A percentile compares a stretch with the other conserved stretches of the same genome.
Conservation (phyloP, 2,329 filamentous ascomycete genomes). For the Fusarium piperis region DNA sequence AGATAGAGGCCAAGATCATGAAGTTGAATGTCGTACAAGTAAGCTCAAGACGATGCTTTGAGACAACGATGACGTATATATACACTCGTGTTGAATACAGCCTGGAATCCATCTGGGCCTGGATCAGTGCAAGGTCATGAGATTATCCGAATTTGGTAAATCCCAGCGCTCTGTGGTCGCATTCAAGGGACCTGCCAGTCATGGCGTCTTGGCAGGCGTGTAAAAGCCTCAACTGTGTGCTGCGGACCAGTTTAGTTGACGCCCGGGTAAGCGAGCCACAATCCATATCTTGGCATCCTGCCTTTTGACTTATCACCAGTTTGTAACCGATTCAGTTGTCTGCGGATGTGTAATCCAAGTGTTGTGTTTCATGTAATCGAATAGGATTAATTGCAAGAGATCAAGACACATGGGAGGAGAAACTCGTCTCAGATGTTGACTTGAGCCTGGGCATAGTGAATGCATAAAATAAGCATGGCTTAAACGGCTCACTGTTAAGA, state of each 20-base stretch:
- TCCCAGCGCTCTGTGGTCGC: not conserved
- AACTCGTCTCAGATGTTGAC: too few relatives aligned
- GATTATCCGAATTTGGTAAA: not conserved
- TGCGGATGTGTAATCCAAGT: not conserved
- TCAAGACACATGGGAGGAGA: too few relatives aligned
- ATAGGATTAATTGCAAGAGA: not conserved
- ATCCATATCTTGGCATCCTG: not conserved
- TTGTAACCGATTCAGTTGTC: not conserved
- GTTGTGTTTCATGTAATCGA: not conserved
- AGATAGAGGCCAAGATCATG: not conserved
- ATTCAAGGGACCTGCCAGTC: not conserved
- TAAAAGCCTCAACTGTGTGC: not conserved
- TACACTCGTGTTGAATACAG: not conserved
- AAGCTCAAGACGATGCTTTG: not conserved
- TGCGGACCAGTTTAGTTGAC: not conserved
- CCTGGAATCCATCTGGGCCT: not conserved
- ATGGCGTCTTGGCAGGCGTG: not conserved
- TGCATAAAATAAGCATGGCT: not conserved
- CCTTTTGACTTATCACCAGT: not conserved
- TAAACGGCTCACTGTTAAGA: not conserved
- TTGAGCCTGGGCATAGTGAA: not conserved
- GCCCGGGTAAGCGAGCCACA: not conserved
- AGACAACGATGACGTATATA: not conserved
- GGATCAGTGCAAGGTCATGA: not conserved
- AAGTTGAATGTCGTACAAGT: not conserved